These are phyloP conservation scores for Syzygium jambos DNA, from an alignment of 345 rosid species.

Conservation along the genomic window DNA sequence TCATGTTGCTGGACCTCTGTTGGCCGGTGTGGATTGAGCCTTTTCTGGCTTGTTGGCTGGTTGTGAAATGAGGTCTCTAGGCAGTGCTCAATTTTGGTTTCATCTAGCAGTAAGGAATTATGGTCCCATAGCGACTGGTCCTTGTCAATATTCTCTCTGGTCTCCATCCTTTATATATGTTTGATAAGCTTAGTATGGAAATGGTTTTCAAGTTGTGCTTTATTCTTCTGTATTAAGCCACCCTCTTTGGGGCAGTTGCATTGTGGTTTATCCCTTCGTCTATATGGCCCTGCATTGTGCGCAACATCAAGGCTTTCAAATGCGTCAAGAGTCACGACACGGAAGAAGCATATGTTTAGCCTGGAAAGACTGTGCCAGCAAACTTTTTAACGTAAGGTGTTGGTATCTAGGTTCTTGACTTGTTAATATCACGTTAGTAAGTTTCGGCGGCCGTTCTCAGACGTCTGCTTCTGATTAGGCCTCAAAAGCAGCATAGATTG, in stretches of 20 bases:
- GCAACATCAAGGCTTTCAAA: not conserved
- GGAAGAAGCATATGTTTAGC: not conserved
- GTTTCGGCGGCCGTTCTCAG: too few species aligned
- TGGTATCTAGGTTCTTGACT: too few species aligned
- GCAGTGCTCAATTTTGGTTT: not conserved
- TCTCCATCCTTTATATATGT: not conserved
- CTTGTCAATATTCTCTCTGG: too few species aligned
- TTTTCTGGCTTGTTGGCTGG: not conserved
- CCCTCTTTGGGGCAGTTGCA: not conserved
- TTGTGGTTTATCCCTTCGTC: not conserved
- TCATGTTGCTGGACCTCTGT: not conserved
- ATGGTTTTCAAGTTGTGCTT: not conserved
- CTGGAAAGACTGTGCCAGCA: not conserved
- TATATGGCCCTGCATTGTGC: not conserved
- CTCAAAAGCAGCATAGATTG: not conserved
- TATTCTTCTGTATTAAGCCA: not conserved
- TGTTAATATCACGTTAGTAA: too few species aligned
- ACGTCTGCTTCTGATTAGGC: too few species aligned
- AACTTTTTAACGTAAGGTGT: too few species aligned
- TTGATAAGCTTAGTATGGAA: not conserved
- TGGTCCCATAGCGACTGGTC: not conserved
- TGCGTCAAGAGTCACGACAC: not conserved
- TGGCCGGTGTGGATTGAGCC: not conserved
- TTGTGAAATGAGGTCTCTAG: not conserved
- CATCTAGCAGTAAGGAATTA: rapidly evolving